phyloP scores from a whole-genome alignment of 805 yeast genomes.

The Blastobotrys chiropterorum region DNA sequence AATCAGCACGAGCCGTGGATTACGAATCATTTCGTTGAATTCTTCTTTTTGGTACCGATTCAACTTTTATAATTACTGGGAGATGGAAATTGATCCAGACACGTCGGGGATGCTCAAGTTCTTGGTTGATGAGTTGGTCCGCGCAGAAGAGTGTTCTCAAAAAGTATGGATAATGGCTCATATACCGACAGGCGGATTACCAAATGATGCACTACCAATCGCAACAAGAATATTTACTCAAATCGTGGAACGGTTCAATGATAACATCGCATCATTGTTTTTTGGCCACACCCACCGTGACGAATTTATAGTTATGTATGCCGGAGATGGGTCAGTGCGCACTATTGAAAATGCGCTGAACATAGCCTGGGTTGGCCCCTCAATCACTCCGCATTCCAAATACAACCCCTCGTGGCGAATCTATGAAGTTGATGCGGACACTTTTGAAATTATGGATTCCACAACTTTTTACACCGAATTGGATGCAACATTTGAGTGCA shows the following conservation, averaged over 20 bases:
- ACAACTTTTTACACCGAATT: conserved; percentile 52
- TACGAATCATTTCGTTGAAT: conserved; percentile 56
- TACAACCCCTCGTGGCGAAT: conserved; percentile 70
- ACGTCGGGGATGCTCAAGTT: conserved; percentile 59
- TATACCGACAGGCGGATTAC: conserved; percentile 47
- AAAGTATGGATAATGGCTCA: conserved; percentile 73
- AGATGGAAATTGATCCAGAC: conserved; percentile 46
- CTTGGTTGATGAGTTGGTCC: conserved; percentile 54
- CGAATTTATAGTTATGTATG: conserved; percentile 56
- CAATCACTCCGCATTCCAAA: conserved; percentile 46
- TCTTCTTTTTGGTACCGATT: conserved; percentile 62
- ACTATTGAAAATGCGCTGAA: conserved; percentile 41
- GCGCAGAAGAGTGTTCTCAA: conserved; percentile 49
- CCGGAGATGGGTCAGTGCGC: conserved; percentile 39
- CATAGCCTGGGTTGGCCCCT: conserved; percentile 60
- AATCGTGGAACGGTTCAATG: conserved; percentile 58
- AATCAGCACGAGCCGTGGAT: conserved; percentile 47
- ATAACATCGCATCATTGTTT: conserved; percentile 61
- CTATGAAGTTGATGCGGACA: conserved; percentile 56
- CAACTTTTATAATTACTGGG: conserved; percentile 52
- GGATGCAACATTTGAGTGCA: conserved; percentile 41
- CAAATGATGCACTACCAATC: conserved; percentile 56
- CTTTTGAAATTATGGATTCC: conserved; percentile 58
- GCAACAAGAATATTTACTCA: conserved; percentile 50
- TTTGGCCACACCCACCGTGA: conserved; percentile 70